Conservation (phyloP, 163 green algal species). For the Scenedesmus sp. region DNA sequence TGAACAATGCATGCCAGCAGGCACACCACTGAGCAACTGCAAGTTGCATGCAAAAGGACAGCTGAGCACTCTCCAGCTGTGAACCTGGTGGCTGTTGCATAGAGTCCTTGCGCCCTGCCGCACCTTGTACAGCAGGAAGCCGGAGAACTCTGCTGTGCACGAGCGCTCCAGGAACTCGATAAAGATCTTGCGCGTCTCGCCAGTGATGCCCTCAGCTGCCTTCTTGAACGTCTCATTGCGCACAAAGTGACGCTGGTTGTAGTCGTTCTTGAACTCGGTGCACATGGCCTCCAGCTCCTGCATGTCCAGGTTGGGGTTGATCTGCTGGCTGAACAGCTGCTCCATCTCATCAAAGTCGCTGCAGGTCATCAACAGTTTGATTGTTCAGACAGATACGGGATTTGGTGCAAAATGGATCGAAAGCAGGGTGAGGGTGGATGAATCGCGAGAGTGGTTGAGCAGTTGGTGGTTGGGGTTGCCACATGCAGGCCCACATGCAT, state of each 20-base stretch:
- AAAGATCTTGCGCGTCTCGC: conserved; percentile 91
- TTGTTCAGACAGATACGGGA: neutral
- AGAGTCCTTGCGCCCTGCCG: too few species aligned
- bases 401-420: neutral
- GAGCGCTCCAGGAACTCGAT: conserved; percentile 98
- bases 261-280: conserved; percentile 95
- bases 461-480: too few species aligned
- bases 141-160: conserved; percentile 97
- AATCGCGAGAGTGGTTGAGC: too few species aligned
- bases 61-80: too few species aligned
- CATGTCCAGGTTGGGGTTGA: conserved; percentile 91
- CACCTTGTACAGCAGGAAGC: conserved; percentile 98
- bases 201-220: conserved; percentile 69
- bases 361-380: neutral
- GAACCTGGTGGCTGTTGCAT: too few species aligned
- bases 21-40: too few species aligned
- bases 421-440: neutral
- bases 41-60: too few species aligned
- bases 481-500: too few species aligned
- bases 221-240: conserved; percentile 92
- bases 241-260: conserved; percentile 98
- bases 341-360: conserved; percentile 99
- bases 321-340: conserved; percentile 89
- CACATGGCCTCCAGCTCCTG: conserved; percentile 84
- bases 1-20: too few species aligned